Base-by-base conservation (phyloP, 495 filamentous ascomycete genomes). In the Polyplosphaeria fusca region DNA sequence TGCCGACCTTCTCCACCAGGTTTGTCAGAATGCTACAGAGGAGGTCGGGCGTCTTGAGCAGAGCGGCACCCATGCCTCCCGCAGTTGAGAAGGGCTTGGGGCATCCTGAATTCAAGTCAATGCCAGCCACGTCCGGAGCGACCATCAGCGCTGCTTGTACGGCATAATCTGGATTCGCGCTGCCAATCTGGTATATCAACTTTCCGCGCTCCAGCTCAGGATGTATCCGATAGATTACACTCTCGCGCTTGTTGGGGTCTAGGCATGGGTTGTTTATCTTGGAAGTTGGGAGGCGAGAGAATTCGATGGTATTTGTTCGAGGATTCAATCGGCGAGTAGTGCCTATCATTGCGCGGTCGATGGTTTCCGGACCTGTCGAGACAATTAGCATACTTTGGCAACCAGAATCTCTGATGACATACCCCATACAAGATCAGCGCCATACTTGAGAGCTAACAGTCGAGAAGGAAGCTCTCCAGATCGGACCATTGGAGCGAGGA, bases 351-450 rank as follows among this genome's bases (percentile, higher is more conserved):
- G 91, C 81, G 66, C 80, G 82, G 69, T 97, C 93, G 56, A 98
- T 85, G 1, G 89, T 96, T 73, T 98, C 93, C 5, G 93, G 93
- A 9, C 91, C 85, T 88, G 53, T 35, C 30, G 30, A 35, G 30
- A 7, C 30, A 35, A 35, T 35, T 35, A 7, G 7, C 7, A 35
- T 7, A 14, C 30, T 14, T 35, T 7, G 30, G 30, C 7, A 35
- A n/a, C 7, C 14, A 7, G 30, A 7, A 35, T 7, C 30, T 35
- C 30, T 7, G 20, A 41, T 22, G 41, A 58, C 68, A 23, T 67
- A 84, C 86, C 92, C 93, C 92, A 98, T 54, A 97, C 93, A 13
- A 97, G 80, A 68, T 97, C 93, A 39, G 94, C 94, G 42, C 93
- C 93, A 68, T 98, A 97, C 63, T 94, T 85, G 18, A 98, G 81